Conservation (phyloP, 805 yeast species). For the Novakomyces olei region DNA sequence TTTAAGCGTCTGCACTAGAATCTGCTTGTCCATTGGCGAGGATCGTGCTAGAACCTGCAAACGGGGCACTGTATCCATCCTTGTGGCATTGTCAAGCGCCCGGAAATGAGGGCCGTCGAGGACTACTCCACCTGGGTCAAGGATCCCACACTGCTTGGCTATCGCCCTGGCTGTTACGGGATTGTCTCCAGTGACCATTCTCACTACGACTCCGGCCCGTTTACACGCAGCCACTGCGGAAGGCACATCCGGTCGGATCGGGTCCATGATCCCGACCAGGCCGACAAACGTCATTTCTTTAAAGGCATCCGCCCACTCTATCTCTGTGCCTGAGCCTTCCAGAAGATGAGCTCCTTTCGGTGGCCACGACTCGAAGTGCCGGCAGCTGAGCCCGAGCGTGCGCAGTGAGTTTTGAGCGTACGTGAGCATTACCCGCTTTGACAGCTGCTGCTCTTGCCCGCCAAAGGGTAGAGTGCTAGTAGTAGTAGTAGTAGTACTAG, state of each 20-base stretch:
- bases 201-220: constrained; percentile 76
- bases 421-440: constrained; percentile 20
- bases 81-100: constrained; percentile 33
- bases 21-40: constrained; percentile 83
- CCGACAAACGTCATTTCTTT: constrained; percentile 34
- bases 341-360: constrained; percentile 23
- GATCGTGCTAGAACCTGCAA: constrained; percentile 79
- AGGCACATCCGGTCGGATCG: constrained; percentile 73
- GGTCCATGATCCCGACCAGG: constrained; percentile 86
- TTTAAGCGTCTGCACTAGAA: constrained; percentile 61
- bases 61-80: constrained; percentile 41
- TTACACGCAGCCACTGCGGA: constrained; percentile 72
- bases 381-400: constrained; percentile 72
- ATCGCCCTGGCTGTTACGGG: constrained; percentile 78
- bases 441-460: background rate
- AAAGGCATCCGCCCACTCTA: constrained; percentile 9
- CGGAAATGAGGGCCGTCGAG: constrained; percentile 92
- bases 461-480: no score
- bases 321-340: constrained; percentile 11
- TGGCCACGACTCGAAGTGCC: constrained; percentile 52
- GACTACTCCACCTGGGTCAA: constrained; percentile 29
- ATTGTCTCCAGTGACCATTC: constrained; percentile 98
- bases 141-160: constrained; percentile 65
- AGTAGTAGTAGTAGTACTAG: no score
- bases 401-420: constrained; percentile 67